A percentile compares a stretch with the other conserved stretches of the same genome.
Evolutionary conservation across 306 rosid genomes (phyloP).

Genomic region (Cucurbita pepo): DNA sequence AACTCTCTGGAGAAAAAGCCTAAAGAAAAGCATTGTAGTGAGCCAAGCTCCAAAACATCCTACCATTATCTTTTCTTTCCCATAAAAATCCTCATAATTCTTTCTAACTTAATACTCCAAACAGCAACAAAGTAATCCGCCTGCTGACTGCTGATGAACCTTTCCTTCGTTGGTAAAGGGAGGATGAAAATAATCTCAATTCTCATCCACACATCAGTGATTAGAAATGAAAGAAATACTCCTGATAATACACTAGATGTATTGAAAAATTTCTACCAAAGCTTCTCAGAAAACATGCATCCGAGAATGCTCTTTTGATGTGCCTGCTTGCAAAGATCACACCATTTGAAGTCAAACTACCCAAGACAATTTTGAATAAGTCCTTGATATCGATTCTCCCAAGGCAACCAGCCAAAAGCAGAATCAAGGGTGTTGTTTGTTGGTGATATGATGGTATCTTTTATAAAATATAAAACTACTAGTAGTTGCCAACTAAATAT

Average conservation of each 20-base stretch:
- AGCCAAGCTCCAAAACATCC: neutral
- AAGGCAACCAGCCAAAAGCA: neutral
- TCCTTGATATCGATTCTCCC: neutral
- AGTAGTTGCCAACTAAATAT: too few species aligned
- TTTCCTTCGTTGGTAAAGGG: neutral
- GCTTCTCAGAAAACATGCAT: neutral
- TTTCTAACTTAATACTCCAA: neutral
- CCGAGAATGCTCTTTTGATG: neutral
- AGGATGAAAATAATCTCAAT: neutral
- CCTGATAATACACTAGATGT: neutral
- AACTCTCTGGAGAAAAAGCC: neutral
- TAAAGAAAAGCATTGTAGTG: neutral
- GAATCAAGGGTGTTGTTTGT: neutral
- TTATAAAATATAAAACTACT: too few species aligned
- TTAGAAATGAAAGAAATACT: neutral
- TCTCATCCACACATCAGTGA: neutral
- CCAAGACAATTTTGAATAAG: neutral
- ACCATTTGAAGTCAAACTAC: neutral
- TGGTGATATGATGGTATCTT: too few species aligned
- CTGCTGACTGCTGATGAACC: neutral
- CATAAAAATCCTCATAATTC: neutral
- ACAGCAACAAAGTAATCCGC: neutral
- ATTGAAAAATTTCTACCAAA: neutral
- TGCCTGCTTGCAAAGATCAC: neutral
- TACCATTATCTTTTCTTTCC: neutral